Evolutionary conservation across 2,329 filamentous ascomycete genomes (phyloP).

Genomic region (Trichoderma citrinoviride): DNA sequence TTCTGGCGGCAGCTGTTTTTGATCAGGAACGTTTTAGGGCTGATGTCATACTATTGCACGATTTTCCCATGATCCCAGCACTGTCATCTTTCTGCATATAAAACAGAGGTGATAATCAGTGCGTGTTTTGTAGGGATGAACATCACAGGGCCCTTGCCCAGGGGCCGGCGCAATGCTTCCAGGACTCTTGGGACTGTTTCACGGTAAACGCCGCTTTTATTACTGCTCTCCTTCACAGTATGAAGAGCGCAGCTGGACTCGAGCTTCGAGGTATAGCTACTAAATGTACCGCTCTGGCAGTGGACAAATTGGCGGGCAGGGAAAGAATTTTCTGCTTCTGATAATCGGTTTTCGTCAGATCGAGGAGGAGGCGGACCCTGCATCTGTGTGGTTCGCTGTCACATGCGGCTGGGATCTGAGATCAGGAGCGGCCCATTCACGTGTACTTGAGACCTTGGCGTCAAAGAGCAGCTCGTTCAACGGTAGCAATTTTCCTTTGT

Average conservation of each 20-base stretch:
- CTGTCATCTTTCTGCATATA: neutral
- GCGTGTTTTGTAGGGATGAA: neutral
- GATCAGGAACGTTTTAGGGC: neutral
- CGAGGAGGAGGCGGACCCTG: neutral
- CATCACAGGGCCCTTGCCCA: neutral
- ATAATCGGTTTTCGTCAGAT: neutral
- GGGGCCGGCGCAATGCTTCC: neutral
- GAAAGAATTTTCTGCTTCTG: neutral
- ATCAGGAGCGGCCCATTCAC: neutral
- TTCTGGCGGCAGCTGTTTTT: neutral
- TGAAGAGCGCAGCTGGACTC: no score
- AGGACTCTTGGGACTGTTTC: conserved; percentile 1
- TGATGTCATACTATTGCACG: neutral
- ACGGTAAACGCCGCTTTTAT: conserved; percentile 3
- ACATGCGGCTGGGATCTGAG: conserved; percentile 12
- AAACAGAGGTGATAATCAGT: no score
- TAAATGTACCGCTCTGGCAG: no score
- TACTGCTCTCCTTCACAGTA: neutral
- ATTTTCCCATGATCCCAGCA: neutral
- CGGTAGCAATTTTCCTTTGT: neutral
- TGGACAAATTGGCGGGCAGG: neutral
- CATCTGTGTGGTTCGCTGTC: neutral
- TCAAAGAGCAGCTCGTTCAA: neutral
- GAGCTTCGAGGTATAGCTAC: no score
- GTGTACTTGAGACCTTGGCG: neutral